Evolutionary conservation across 129 eudicot genomes (phyloP).

Genomic region (Flaveria bidentis): DNA sequence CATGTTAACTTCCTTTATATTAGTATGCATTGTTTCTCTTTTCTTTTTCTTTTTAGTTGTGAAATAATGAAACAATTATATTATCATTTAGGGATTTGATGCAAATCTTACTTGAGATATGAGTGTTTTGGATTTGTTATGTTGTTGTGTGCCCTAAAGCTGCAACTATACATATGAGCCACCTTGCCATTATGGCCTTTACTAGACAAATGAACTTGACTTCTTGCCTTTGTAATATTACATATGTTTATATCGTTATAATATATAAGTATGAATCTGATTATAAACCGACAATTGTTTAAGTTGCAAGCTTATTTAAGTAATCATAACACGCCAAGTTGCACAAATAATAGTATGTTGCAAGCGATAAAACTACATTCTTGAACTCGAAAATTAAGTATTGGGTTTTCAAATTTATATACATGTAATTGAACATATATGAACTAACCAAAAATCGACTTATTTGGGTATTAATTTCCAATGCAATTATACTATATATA

Average conservation of each 20-base stretch:
- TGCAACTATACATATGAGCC: conserved; percentile 34
- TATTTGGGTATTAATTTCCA: too few species aligned
- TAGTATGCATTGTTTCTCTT: neutral
- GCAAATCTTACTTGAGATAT: conserved; percentile 38
- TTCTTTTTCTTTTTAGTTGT: neutral
- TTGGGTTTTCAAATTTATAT: too few species aligned
- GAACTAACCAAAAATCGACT: too few species aligned
- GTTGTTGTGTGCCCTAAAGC: conserved; percentile 45
- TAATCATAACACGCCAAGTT: neutral
- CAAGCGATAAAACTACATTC: neutral
- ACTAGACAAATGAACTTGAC: conserved; percentile 29
- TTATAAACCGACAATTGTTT: conserved; percentile 2
- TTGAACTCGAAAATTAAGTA: too few species aligned
- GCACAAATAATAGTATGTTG: neutral
- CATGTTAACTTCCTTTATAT: conserved; percentile 17
- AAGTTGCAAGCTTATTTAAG: neutral
- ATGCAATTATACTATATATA: too few species aligned
- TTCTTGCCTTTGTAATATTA: conserved; percentile 23
- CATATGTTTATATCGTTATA: neutral
- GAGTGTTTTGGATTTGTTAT: conserved; percentile 37
- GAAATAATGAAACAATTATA: conserved; percentile 21
- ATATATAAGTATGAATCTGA: conserved; percentile 2
- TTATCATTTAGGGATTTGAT: conserved; percentile 34
- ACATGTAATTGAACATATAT: too few species aligned
- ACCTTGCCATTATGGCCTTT: conserved; percentile 16